Base-by-base conservation (phyloP, 495 filamentous ascomycete genomes). In the Hypoxylon intermedium region DNA sequence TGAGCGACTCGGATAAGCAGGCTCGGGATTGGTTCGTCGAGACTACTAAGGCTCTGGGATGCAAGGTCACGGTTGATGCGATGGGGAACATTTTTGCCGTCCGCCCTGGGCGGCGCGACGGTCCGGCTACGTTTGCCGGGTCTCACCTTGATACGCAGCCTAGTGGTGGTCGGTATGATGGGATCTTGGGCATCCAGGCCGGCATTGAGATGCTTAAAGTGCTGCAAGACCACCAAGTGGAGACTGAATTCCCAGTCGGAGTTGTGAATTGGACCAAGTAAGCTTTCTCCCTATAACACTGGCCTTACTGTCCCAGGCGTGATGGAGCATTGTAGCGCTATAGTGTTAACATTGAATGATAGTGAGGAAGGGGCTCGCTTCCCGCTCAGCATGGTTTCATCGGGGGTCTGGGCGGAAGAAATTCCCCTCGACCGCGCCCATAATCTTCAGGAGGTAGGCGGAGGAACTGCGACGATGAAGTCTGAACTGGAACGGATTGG, bases 201-300 rank as follows among this genome's bases (percentile, higher is more conserved):
- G 90, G 86, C 1, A 77, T 94, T 5, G 89, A 92, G 71, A 84
- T 86, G 61, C 72, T 94, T 19, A 83, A 78, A 55, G 81, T 83
- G 5, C 77, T 94, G 59, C 76, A 83, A n/a, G 89, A 93, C 11
- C 76, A 87, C 68, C 75, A 82, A 6, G 75, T 87, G n/a, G 81
- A 87, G 67, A 91, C 89, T 0, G 82, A 87, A 38, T 89, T 84
- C 58, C 85, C 85, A 3, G 72, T 92, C 7, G 88, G 88, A 6
- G 83, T 90, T 6, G 82, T 92, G 0, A 90, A 91, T 60, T 94
- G 90, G 90, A 93, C 90, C 0, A 93, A 92, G 75, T 77, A 67
- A 18, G 65, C 53, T 75, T 81, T 73, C 18, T 18, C 19, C 15
- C 23, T 3, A n/a, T 38, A 18, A 20, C 3, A 28, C 26, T 4